Percentiles rank a stretch among this genome's conserved stretches.
These are phyloP conservation scores for Aspergillus floridensis DNA, from an alignment of 2,329 filamentous ascomycete genomes.

Conservation along the genomic window DNA sequence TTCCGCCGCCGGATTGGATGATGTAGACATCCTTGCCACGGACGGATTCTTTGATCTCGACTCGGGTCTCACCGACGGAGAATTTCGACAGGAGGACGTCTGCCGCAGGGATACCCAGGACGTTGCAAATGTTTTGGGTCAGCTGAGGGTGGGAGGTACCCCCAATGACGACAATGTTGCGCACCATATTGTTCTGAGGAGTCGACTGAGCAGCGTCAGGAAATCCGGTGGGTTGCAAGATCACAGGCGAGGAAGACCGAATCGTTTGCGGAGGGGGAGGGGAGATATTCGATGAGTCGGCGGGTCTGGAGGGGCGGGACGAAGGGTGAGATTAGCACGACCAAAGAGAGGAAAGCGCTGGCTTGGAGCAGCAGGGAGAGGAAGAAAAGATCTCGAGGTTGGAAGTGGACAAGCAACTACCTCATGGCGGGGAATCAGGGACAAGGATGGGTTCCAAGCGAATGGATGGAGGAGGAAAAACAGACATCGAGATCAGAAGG, in stretches of 20 bases:
- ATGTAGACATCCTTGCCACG: slow-evolving; percentile 99
- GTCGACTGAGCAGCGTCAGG: slow-evolving; percentile 13
- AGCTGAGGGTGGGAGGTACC: slow-evolving; percentile 90
- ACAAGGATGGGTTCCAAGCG: slow-evolving; percentile 21
- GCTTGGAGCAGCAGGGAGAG: slow-evolving; percentile 7
- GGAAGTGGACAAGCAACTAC: slow-evolving; percentile 28
- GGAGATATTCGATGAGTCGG: slow-evolving; percentile 27
- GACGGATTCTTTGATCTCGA: slow-evolving; percentile 94
- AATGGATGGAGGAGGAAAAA: slow-evolving; percentile 21
- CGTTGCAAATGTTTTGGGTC: slow-evolving; percentile 80
- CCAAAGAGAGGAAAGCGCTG: slow-evolving; percentile 5
- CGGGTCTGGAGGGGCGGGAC: slow-evolving; percentile 30
- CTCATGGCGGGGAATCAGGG: slow-evolving; percentile 33
- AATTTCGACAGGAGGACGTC: slow-evolving; percentile 88
- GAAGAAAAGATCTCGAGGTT: slow-evolving; percentile 13
- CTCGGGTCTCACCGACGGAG: slow-evolving; percentile 88
- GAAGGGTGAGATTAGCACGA: slow-evolving; percentile 23
- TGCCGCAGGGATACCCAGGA: slow-evolving; percentile 81
- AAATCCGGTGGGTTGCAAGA: slow-evolving; percentile 16
- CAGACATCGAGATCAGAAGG: slow-evolving; percentile 23
- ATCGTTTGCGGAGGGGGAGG: slow-evolving; percentile 24
- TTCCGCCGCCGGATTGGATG: slow-evolving; percentile 87
- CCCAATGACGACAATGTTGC: slow-evolving; percentile 90
- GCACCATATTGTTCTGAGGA: slow-evolving; percentile 64
- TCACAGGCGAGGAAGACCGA: slow-evolving; percentile 14